These are phyloP conservation scores for Paxillus ammoniavirescens DNA, from an alignment of 768 basidiomycete species.

Conservation along the genomic window DNA sequence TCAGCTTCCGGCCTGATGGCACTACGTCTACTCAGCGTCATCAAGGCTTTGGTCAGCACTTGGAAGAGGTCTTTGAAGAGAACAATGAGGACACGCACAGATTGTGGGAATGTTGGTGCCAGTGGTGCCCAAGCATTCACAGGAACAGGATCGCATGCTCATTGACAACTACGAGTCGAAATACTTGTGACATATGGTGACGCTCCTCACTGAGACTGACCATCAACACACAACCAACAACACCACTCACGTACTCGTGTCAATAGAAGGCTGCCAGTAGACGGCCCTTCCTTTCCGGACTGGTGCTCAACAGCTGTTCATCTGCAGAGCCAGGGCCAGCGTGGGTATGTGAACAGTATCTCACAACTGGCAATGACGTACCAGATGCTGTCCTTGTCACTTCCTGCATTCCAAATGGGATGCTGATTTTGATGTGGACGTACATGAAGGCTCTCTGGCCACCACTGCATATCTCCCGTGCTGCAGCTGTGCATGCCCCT, in stretches of 20 bases:
- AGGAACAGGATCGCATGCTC: too few species aligned
- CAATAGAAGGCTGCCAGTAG: constrained; percentile 50
- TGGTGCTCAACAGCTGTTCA: constrained; percentile 28
- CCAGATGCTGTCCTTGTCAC: constrained; percentile 19
- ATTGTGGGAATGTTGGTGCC: constrained; percentile 61
- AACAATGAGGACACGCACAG: constrained; percentile 40
- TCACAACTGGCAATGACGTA: constrained; percentile 23
- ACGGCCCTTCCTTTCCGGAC: too few species aligned
- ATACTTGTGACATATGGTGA: constrained; percentile 57
- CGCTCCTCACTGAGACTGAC: too few species aligned
- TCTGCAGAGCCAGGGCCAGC: constrained; percentile 26
- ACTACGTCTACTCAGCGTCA: constrained; percentile 7
- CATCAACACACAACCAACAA: constrained; percentile 50
- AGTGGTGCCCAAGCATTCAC: constrained; percentile 58
- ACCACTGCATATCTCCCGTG: constrained; percentile 57
- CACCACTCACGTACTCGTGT: constrained; percentile 41
- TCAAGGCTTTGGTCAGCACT: constrained; percentile 17
- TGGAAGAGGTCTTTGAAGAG: constrained; percentile 26
- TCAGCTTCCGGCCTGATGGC: too few species aligned
- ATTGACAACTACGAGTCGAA: constrained; percentile 68
- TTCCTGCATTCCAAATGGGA: constrained; percentile 23
- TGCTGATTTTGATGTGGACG: constrained; percentile 53
- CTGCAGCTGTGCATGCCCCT: constrained; percentile 35
- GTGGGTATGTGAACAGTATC: constrained; percentile 22
- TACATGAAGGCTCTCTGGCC: constrained; percentile 61